These are phyloP conservation scores for Somion occarium DNA, from an alignment of 1,284 basidiomycete species.

Conservation along the genomic window DNA sequence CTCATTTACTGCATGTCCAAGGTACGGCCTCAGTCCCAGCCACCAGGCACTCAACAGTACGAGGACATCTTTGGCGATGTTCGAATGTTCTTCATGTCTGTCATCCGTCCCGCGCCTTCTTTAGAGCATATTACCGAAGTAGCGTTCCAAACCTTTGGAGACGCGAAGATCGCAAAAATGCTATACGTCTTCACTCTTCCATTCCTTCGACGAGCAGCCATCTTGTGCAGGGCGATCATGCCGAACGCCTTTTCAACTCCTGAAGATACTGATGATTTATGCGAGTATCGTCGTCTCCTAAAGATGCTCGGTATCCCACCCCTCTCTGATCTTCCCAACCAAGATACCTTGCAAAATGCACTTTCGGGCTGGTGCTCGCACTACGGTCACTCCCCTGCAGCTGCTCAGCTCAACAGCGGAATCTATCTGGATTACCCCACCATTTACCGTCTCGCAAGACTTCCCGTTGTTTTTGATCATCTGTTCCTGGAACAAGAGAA, in stretches of 20 bases:
- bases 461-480: conserved; percentile 82
- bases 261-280: conserved; percentile 28
- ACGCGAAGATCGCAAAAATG: conserved; percentile 79
- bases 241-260: conserved; percentile 56
- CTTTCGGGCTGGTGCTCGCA: conserved; percentile 82
- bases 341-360: conserved; percentile 79
- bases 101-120: conserved; percentile 73
- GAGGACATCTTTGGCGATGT: conserved; percentile 72
- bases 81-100: conserved; percentile 81
- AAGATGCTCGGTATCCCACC: conserved; percentile 73
- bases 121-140: conserved; percentile 77
- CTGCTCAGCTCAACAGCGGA: conserved; percentile 67
- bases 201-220: conserved; percentile 88
- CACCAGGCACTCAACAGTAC: conserved; percentile 38
- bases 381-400: conserved; percentile 70
- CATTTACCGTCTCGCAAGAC: conserved; percentile 78
- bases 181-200: conserved; percentile 89
- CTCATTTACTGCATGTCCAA: conserved; percentile 77
- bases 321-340: conserved; percentile 70
- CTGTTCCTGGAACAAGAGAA: conserved; percentile 73
- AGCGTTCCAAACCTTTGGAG: conserved; percentile 73
- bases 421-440: conserved; percentile 81
- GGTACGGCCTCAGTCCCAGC: conserved; percentile 46
- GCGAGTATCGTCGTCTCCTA: conserved; percentile 82
- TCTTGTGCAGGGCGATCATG: conserved; percentile 78